Percentiles rank a stretch among this genome's conserved stretches.
These are phyloP conservation scores for Coemansia sp. DNA, from an alignment of 192 early-diverging fungal species.

Conservation along the genomic window DNA sequence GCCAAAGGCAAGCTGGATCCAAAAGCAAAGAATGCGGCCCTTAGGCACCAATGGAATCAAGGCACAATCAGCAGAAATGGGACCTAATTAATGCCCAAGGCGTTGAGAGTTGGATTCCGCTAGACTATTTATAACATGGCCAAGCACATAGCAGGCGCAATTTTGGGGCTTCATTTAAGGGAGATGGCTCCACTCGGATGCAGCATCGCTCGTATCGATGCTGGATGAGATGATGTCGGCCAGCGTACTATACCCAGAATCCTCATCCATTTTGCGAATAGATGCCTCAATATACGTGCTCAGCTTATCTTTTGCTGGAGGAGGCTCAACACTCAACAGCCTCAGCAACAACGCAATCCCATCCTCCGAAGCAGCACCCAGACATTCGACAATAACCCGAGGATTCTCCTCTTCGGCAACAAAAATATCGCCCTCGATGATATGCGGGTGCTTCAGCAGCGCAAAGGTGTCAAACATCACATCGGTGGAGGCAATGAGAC, in stretches of 20 bases:
- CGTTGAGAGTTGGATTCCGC: too few species aligned
- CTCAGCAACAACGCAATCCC: slow-evolving; percentile 32
- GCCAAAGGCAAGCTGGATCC: too few species aligned
- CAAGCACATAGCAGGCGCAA: too few species aligned
- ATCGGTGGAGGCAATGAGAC: slow-evolving; percentile 19
- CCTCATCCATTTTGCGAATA: slow-evolving; percentile 13
- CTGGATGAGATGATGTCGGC: slow-evolving; percentile 29
- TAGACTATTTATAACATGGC: too few species aligned
- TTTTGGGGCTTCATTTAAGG: too few species aligned
- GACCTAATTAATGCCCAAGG: too few species aligned
- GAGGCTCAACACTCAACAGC: slow-evolving; percentile 8
- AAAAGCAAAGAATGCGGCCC: too few species aligned
- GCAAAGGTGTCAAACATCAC: slow-evolving; percentile 35
- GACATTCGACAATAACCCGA: slow-evolving; percentile 31
- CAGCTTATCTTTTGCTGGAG: slow-evolving; percentile 21
- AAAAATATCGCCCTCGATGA: slow-evolving; percentile 31
- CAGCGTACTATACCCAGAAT: slow-evolving; percentile 31
- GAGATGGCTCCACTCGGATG: slow-evolving; percentile 15
- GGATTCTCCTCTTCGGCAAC: slow-evolving; percentile 25
- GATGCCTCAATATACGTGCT: slow-evolving; percentile 18
- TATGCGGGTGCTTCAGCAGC: slow-evolving; percentile 26
- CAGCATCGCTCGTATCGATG: slow-evolving; percentile 26
- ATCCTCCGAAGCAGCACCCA: slow-evolving; percentile 34
- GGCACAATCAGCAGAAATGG: too few species aligned
- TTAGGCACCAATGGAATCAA: too few species aligned